Evolutionary conservation across 192 early-diverging fungal genomes (phyloP).

Genomic region (Lunasporangiospora selenospora): DNA sequence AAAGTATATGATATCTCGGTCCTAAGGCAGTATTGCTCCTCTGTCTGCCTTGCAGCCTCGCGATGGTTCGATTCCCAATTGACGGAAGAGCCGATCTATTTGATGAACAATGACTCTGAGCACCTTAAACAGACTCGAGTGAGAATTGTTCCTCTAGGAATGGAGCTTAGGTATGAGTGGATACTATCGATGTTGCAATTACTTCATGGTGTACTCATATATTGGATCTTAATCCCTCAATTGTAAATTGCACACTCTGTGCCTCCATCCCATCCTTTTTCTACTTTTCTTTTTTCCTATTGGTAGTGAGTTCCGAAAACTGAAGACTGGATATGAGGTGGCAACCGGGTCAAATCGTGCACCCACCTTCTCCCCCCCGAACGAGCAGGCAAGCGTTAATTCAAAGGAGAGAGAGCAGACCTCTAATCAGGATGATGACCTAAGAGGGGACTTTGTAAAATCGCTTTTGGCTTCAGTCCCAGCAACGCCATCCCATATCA

Average conservation of each 20-base stretch:
- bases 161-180: constrained; percentile 32
- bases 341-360: neutral
- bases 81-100: constrained; percentile 77
- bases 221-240: neutral
- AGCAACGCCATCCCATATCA: constrained; percentile 34
- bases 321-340: neutral
- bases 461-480: constrained; percentile 33
- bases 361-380: neutral
- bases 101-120: constrained; percentile 52
- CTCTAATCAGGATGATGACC: neutral
- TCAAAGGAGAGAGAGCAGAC: constrained; percentile 7
- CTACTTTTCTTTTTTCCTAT: neutral
- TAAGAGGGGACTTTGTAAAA: constrained; percentile 23
- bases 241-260: neutral
- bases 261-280: neutral
- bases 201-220: neutral
- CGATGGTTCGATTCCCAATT: constrained; percentile 75
- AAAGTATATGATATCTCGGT: constrained; percentile 84
- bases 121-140: constrained; percentile 19
- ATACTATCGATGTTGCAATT: neutral
- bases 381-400: constrained; percentile 6
- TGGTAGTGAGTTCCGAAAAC: too few species aligned
- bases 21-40: constrained; percentile 72
- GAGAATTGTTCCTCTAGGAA: constrained; percentile 27
- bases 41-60: constrained; percentile 73